Percentiles rank a stretch among this genome's conserved stretches.
Evolutionary conservation across 257 asterid genomes (phyloP).

Genomic region (Salvia splendens): DNA sequence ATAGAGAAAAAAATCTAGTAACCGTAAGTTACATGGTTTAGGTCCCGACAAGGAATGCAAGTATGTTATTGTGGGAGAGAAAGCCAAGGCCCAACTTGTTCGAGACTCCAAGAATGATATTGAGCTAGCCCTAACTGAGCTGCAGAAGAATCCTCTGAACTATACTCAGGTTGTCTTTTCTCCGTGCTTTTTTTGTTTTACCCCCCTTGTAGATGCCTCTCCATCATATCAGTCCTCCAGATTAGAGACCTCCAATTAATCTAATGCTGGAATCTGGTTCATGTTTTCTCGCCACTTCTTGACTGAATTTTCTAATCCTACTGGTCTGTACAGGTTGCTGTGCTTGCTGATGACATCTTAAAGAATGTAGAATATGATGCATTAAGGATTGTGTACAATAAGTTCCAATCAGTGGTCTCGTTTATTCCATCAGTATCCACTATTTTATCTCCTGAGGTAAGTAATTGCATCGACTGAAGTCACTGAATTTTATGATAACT

Average conservation of each 20-base stretch:
- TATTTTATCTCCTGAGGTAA: slow-evolving; percentile 93
- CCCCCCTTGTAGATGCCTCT: slow-evolving; percentile 8
- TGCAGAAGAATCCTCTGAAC: slow-evolving; percentile 93
- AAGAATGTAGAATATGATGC: slow-evolving; percentile 93
- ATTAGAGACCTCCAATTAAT: slow-evolving; percentile 8
- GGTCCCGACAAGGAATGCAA: slow-evolving; percentile 85
- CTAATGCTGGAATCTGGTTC: not conserved
- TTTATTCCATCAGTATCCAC: slow-evolving; percentile 80
- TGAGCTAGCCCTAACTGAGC: slow-evolving; percentile 66
- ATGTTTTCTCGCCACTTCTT: slow-evolving; percentile 1
- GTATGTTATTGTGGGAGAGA: slow-evolving; percentile 90
- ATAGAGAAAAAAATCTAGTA: slow-evolving; percentile 8
- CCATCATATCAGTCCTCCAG: not conserved
- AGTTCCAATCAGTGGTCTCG: slow-evolving; percentile 84
- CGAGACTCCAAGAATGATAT: slow-evolving; percentile 84
- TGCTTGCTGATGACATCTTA: slow-evolving; percentile 93
- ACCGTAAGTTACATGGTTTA: slow-evolving; percentile 30
- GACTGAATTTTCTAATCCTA: slow-evolving; percentile 2
- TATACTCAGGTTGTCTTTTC: slow-evolving; percentile 75
- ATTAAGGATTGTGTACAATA: slow-evolving; percentile 79
- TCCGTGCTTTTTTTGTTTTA: not conserved
- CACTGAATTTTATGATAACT: not conserved
- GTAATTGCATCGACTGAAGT: slow-evolving; percentile 27
- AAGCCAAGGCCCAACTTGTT: slow-evolving; percentile 91
- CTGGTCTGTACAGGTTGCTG: slow-evolving; percentile 72